A percentile compares a stretch with the other conserved stretches of the same genome.
Conservation (phyloP, 2,329 filamentous ascomycete species). For the Monosporascus sp. region DNA sequence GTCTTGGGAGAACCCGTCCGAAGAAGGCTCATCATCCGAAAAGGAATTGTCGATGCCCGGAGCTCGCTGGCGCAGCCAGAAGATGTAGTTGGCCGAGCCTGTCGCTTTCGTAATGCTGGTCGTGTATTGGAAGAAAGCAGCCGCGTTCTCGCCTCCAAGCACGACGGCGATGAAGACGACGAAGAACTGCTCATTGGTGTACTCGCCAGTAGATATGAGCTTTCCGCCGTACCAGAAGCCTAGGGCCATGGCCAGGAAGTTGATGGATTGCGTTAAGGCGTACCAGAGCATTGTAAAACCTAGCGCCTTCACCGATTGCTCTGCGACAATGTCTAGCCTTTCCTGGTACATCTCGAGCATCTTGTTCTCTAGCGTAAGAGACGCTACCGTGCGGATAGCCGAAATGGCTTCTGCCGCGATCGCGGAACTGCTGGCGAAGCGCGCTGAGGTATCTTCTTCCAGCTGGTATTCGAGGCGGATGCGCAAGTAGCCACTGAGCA, state of each 20-base stretch:
- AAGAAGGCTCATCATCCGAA: too few species aligned
- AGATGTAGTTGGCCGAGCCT: constrained; percentile 45
- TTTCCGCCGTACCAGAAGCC: constrained; percentile 31
- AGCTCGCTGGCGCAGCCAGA: constrained; percentile 40
- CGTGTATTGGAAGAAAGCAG: constrained; percentile 41
- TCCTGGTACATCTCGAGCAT: constrained; percentile 28
- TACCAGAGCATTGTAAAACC: constrained; percentile 20
- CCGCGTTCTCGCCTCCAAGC: constrained; percentile 37
- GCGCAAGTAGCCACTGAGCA: constrained; percentile 35
- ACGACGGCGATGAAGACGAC: constrained; percentile 48
- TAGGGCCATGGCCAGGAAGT: constrained; percentile 28
- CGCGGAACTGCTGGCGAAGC: constrained; percentile 31
- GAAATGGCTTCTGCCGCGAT: constrained; percentile 42
- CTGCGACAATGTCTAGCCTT: constrained; percentile 22
- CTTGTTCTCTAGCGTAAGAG: constrained; percentile 31
- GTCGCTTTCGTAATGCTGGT: constrained; percentile 49
- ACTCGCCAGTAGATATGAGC: constrained; percentile 32
- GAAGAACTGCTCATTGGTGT: constrained; percentile 38
- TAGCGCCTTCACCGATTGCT: constrained; percentile 3
- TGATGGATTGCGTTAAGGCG: constrained; percentile 22
- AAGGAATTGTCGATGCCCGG: constrained; percentile 24
- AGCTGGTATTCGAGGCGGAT: constrained; percentile 35
- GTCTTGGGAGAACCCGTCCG: constrained; percentile 10
- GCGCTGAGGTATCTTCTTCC: too few species aligned
- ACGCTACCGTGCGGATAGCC: constrained; percentile 40